Percentiles rank a stretch among this genome's conserved stretches.
phyloP scores from a whole-genome alignment of 1,284 basidiomycete genomes.

The Leccinum glutinopallens region DNA sequence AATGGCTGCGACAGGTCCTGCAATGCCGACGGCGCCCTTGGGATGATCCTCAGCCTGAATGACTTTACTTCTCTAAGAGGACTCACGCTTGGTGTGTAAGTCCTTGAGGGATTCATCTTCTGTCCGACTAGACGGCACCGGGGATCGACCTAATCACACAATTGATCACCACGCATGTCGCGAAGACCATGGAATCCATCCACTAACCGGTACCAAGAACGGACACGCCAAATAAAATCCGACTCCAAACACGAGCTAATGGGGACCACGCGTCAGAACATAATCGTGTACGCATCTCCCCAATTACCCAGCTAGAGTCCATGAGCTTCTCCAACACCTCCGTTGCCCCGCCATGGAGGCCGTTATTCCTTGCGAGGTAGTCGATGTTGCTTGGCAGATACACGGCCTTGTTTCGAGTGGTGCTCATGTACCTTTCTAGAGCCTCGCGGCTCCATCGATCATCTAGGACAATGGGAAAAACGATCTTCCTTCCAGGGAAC shows the following conservation, averaged over 20 bases:
- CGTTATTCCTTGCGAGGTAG: slow-evolving; percentile 68
- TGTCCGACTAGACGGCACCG: slow-evolving; percentile 59
- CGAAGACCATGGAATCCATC: neutral
- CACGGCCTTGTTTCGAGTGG: slow-evolving; percentile 56
- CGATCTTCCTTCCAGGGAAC: slow-evolving; percentile 55
- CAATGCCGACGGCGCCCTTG: slow-evolving; percentile 66
- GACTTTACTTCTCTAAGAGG: neutral
- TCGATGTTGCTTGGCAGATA: slow-evolving; percentile 72
- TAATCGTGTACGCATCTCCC: neutral
- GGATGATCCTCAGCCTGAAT: neutral
- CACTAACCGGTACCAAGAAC: slow-evolving; percentile 57
- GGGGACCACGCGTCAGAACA: slow-evolving; percentile 20
- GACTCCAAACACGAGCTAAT: slow-evolving; percentile 58
- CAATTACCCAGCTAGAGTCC: slow-evolving; percentile 50
- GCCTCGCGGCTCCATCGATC: slow-evolving; percentile 62
- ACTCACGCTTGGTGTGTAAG: slow-evolving; percentile 57
- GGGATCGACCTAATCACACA: slow-evolving; percentile 53
- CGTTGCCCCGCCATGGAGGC: slow-evolving; percentile 44
- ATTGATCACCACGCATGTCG: neutral
- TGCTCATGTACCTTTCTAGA: slow-evolving; percentile 57
- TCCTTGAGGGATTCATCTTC: slow-evolving; percentile 68
- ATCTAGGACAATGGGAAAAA: slow-evolving; percentile 65
- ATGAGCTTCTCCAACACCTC: slow-evolving; percentile 51
- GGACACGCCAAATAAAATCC: slow-evolving; percentile 66
- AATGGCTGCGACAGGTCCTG: slow-evolving; percentile 61